These are phyloP conservation scores for Iberis amara DNA, from an alignment of 441 rosid species.

Conservation along the genomic window DNA sequence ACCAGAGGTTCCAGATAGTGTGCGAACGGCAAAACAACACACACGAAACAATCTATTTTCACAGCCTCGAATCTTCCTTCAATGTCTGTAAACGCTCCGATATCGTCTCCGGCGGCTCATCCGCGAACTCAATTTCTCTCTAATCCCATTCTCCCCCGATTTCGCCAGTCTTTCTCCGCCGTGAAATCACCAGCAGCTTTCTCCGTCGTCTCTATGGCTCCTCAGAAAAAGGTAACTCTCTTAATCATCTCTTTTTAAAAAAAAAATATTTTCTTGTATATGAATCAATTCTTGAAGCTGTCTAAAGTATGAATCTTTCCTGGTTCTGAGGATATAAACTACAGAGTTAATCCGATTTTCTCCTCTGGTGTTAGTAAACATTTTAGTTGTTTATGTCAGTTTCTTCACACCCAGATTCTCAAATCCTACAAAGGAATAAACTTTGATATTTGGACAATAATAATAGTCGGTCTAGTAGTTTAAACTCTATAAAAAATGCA, in stretches of 20 bases:
- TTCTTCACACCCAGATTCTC: background rate
- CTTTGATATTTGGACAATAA: too few relatives aligned
- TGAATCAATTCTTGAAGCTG: background rate
- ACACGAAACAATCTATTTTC: conserved; percentile 9
- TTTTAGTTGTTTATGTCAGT: too few relatives aligned
- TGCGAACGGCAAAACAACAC: conserved; percentile 1
- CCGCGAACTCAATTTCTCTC: conserved; percentile 32
- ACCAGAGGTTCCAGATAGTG: conserved; percentile 23
- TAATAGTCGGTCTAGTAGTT: too few relatives aligned
- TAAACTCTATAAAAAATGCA: too few relatives aligned
- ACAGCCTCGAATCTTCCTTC: conserved; percentile 23
- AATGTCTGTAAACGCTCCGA: conserved; percentile 54
- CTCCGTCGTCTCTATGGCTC: conserved; percentile 69
- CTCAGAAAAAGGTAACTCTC: conserved; percentile 55
- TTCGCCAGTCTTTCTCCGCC: conserved; percentile 28
- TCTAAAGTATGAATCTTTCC: background rate
- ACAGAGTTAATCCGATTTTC: background rate
- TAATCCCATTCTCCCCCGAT: conserved; percentile 30
- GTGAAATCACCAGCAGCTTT: conserved; percentile 31
- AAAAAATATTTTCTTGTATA: background rate
- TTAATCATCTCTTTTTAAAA: too few relatives aligned
- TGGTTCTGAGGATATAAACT: conserved; percentile 2
- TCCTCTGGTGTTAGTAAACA: background rate
- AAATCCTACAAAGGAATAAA: background rate
- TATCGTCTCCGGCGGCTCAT: conserved; percentile 41